Percentiles rank a stretch among this genome's conserved stretches.
Evolutionary conservation across 2,329 filamentous ascomycete species (phyloP).

Genomic region (Westerdykella ornata): DNA sequence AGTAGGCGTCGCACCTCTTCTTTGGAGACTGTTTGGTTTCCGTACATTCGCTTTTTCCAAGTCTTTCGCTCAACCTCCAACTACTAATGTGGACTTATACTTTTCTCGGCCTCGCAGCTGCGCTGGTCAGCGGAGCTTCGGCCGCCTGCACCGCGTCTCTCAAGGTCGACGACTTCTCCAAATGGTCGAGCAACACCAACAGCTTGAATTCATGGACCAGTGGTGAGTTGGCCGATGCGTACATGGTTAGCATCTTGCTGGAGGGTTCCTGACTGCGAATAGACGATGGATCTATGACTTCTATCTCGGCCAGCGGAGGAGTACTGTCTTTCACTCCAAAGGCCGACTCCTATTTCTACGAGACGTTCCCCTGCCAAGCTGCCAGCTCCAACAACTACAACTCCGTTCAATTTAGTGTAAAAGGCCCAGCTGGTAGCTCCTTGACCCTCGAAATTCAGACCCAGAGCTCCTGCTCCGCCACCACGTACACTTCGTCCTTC

Average conservation of each 20-base stretch:
- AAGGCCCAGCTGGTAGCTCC: slow-evolving; percentile 40
- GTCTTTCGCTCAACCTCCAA: slow-evolving; percentile 21
- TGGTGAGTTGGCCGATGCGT: slow-evolving; percentile 15
- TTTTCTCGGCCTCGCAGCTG: slow-evolving; percentile 31
- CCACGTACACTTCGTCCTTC: slow-evolving; percentile 41
- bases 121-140: slow-evolving; percentile 21
- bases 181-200: slow-evolving; percentile 33
- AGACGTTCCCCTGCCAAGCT: slow-evolving; percentile 46
- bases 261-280: background rate
- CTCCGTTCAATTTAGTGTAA: slow-evolving; percentile 44
- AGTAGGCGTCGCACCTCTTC: slow-evolving; percentile 13
- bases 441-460: slow-evolving; percentile 46
- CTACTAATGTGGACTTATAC: slow-evolving; percentile 26
- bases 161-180: slow-evolving; percentile 38
- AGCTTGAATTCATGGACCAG: slow-evolving; percentile 33
- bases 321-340: slow-evolving; percentile 48
- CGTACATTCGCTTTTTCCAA: slow-evolving; percentile 35
- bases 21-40: slow-evolving; percentile 29
- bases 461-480: slow-evolving; percentile 40
- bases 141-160: slow-evolving; percentile 33
- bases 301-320: slow-evolving; percentile 39
- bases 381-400: slow-evolving; percentile 44
- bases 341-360: slow-evolving; percentile 49
- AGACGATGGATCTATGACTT: slow-evolving; percentile 48
- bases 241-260: background rate